A percentile compares a stretch with the other conserved stretches of the same genome.
phyloP scores from a whole-genome alignment of 2,329 filamentous ascomycete genomes.

The Cladosporium austrohemisphaericum region DNA sequence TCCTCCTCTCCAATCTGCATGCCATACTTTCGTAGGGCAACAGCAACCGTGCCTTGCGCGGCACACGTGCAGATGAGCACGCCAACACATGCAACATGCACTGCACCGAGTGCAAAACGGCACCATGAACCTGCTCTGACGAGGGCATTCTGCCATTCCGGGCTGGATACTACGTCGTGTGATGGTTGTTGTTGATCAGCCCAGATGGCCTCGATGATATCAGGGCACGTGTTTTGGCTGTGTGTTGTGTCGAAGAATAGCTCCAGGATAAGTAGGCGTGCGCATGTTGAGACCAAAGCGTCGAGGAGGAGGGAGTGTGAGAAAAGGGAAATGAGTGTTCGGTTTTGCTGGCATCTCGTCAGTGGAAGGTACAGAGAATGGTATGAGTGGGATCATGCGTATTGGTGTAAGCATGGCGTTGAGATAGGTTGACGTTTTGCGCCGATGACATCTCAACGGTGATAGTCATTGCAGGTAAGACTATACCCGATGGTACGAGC shows the following conservation, averaged over 20 bases:
- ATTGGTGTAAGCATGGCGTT: no score
- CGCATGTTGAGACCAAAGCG: constrained; percentile 10
- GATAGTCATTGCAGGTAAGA: no score
- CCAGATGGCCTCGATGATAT: constrained; percentile 14
- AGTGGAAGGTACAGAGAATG: no score
- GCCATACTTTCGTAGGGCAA: constrained; percentile 2
- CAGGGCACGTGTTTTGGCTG: constrained; percentile 10
- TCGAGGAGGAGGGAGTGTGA: constrained; percentile 10
- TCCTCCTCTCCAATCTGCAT: background rate
- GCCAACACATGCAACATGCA: constrained; percentile 9
- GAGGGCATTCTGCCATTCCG: constrained; percentile 6
- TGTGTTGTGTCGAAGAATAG: constrained; percentile 13
- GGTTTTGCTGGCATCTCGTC: constrained; percentile 13
- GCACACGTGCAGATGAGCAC: constrained; percentile 10
- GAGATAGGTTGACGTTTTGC: no score
- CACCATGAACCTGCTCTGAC: constrained; percentile 6
- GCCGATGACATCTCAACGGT: no score
- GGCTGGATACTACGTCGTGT: background rate
- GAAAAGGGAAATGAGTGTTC: constrained; percentile 7
- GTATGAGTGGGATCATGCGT: no score
- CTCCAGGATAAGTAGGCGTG: constrained; percentile 8
- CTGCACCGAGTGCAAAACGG: constrained; percentile 5
- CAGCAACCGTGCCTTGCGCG: constrained; percentile 11
- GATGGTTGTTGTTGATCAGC: constrained; percentile 11
- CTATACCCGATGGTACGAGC: no score